Conservation (phyloP, 495 filamentous ascomycete genomes). For the Aspergillus wentii region DNA sequence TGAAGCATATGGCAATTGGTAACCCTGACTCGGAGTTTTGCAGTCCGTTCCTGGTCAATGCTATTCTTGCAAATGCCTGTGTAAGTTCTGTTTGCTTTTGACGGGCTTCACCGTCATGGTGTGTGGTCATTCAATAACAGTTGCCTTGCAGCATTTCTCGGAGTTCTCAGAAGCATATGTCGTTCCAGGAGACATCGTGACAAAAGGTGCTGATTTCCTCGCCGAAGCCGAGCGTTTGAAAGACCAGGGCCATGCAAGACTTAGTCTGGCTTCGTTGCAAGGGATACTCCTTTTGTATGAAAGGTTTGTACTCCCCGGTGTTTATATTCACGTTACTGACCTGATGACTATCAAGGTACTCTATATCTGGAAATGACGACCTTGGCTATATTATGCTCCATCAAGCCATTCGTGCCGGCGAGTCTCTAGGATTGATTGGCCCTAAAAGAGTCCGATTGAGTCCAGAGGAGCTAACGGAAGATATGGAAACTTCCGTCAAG, state of each 20-base stretch:
- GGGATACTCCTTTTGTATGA: slow-evolving; percentile 40
- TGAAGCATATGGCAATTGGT: slow-evolving; percentile 37
- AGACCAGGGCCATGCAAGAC: slow-evolving; percentile 15
- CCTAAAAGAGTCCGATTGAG: slow-evolving; percentile 13
- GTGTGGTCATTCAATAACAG: background rate
- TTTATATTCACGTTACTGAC: background rate
- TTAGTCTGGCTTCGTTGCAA: slow-evolving; percentile 33
- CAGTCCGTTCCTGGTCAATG: slow-evolving; percentile 50
- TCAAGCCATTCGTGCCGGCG: slow-evolving; percentile 33
- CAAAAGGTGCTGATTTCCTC: slow-evolving; percentile 38
- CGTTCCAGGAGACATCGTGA: slow-evolving; percentile 35
- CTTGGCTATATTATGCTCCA: slow-evolving; percentile 40
- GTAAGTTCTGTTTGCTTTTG: slow-evolving; percentile 27
- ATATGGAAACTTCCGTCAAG: slow-evolving; percentile 31
- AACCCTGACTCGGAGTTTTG: slow-evolving; percentile 37
- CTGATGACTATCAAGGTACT: slow-evolving; percentile 24
- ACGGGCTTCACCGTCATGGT: background rate
- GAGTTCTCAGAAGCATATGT: slow-evolving; percentile 43
- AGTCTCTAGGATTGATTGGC: slow-evolving; percentile 32
- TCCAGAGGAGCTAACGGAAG: slow-evolving; percentile 18
- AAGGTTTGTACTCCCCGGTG: slow-evolving; percentile 15
- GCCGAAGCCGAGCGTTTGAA: slow-evolving; percentile 36
- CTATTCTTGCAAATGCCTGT: slow-evolving; percentile 46
- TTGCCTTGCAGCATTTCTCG: slow-evolving; percentile 31
- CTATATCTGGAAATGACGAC: slow-evolving; percentile 38